Conservation (phyloP, 2,329 filamentous ascomycete genomes). For the Pseudopyrenochaeta lycopersici region DNA sequence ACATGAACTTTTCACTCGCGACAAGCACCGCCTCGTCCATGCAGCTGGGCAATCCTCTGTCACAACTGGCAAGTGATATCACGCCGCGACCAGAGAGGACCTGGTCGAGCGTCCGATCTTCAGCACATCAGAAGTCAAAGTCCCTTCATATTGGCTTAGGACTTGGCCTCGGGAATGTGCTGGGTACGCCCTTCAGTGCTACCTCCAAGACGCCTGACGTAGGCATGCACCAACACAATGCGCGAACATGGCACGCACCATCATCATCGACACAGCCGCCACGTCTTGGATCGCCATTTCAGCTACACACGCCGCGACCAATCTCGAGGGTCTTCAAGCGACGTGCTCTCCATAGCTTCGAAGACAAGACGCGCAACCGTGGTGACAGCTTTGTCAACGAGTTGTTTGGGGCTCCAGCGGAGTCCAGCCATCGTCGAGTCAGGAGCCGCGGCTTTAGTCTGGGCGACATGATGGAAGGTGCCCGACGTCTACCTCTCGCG, state of each 20-base stretch:
- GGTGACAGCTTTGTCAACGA: conserved; percentile 54
- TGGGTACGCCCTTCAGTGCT: conserved; percentile 56
- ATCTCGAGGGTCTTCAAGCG: conserved; percentile 65
- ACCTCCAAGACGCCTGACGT: conserved; percentile 39
- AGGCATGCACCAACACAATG: conserved; percentile 35
- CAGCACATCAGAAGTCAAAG: conserved; percentile 61
- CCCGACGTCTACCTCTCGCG: conserved; percentile 61
- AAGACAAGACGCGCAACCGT: conserved; percentile 53
- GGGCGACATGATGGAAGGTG: conserved; percentile 63
- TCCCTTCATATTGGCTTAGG: conserved; percentile 59
- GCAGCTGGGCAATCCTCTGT: conserved; percentile 59
- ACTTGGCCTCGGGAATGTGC: conserved; percentile 50
- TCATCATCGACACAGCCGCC: conserved; percentile 32
- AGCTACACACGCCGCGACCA: conserved; percentile 61
- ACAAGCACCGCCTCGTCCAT: conserved; percentile 62
- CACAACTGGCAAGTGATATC: conserved; percentile 52
- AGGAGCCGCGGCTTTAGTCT: conserved; percentile 70
- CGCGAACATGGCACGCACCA: conserved; percentile 46
- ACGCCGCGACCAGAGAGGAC: conserved; percentile 48
- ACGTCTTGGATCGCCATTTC: conserved; percentile 62
- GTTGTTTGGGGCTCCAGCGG: conserved; percentile 57
- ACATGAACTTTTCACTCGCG: conserved; percentile 61
- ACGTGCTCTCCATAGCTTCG: conserved; percentile 64
- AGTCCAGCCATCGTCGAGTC: conserved; percentile 64
- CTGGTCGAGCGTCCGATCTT: conserved; percentile 57